Percentiles rank a stretch among this genome's conserved stretches.
Evolutionary conservation across 371 early-diverging fungal genomes (phyloP).

Genomic region (Catenaria anguillulae): DNA sequence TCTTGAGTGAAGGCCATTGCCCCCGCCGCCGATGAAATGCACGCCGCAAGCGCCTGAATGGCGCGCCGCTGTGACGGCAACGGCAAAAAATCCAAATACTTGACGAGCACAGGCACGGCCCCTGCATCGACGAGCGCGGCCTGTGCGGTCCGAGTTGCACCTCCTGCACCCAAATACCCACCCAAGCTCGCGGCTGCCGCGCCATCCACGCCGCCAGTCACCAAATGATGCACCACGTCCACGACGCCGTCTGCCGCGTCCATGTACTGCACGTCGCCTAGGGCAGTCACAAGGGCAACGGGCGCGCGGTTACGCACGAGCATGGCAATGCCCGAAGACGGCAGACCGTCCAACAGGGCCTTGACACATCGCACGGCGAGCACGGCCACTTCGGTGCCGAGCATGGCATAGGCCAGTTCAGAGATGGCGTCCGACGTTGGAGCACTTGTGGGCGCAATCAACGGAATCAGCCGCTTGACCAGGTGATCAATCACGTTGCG

Average conservation of each 20-base stretch:
- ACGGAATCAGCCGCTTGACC: neutral
- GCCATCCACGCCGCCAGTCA: neutral
- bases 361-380: constrained; percentile 74
- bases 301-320: constrained; percentile 52
- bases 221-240: constrained; percentile 21
- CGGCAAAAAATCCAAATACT: constrained; percentile 79
- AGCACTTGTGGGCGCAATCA: neutral
- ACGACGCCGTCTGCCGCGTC: constrained; percentile 82
- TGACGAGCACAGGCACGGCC: constrained; percentile 59
- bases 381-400: constrained; percentile 51
- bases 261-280: constrained; percentile 70
- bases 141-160: no score
- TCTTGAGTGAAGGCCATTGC: neutral
- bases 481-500: constrained; percentile 31
- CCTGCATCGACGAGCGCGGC: constrained; percentile 51
- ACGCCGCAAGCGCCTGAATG: constrained; percentile 57
- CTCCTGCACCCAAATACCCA: no score
- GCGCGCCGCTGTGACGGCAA: constrained; percentile 72
- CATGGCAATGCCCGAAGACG: constrained; percentile 43
- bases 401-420: neutral
- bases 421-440: neutral
- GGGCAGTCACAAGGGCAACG: constrained; percentile 51
- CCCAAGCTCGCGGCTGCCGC: neutral
- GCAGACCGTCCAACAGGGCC: constrained; percentile 77
- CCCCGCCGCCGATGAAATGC: constrained; percentile 28